Conservation (phyloP, 108 stramenopile species). For the Craspedostauros australis region DNA sequence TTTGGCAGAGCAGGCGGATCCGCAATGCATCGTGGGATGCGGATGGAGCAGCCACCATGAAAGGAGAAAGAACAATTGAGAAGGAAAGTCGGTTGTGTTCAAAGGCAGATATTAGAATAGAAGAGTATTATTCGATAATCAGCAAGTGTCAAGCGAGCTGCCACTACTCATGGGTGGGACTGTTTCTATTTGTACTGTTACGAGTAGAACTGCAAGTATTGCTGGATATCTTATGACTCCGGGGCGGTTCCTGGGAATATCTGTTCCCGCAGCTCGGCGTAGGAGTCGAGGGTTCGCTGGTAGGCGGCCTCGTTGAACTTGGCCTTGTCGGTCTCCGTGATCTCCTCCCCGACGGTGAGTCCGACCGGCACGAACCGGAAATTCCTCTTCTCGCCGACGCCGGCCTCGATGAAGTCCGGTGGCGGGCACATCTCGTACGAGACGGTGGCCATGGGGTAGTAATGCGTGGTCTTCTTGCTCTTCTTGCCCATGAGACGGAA, state of each 20-base stretch:
- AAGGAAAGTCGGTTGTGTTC: too few relatives aligned
- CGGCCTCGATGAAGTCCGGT: slow-evolving; percentile 81
- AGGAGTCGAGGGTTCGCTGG: slow-evolving; percentile 41
- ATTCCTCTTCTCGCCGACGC: slow-evolving; percentile 78
- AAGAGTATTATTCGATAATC: too few relatives aligned
- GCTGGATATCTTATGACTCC: background rate
- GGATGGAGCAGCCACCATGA: too few relatives aligned
- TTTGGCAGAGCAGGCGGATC: too few relatives aligned
- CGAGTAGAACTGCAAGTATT: too few relatives aligned
- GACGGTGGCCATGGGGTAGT: slow-evolving; percentile 93
- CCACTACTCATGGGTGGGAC: too few relatives aligned
- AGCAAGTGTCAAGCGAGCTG: too few relatives aligned
- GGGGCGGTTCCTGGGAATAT: slow-evolving; percentile 35
- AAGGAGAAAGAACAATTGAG: too few relatives aligned
- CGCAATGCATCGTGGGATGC: too few relatives aligned
- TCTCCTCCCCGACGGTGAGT: slow-evolving; percentile 61
- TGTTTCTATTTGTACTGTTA: too few relatives aligned
- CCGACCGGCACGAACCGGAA: slow-evolving; percentile 82
- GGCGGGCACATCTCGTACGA: slow-evolving; percentile 93
- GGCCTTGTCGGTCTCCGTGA: slow-evolving; percentile 57
- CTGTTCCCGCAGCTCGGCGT: slow-evolving; percentile 37
- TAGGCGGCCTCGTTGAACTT: slow-evolving; percentile 60
- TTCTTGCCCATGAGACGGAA: slow-evolving; percentile 93
- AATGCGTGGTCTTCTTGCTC: slow-evolving; percentile 80
- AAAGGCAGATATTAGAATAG: too few relatives aligned